Conservation (phyloP, 345 rosid genomes). For the Toxicodendron radicans region DNA sequence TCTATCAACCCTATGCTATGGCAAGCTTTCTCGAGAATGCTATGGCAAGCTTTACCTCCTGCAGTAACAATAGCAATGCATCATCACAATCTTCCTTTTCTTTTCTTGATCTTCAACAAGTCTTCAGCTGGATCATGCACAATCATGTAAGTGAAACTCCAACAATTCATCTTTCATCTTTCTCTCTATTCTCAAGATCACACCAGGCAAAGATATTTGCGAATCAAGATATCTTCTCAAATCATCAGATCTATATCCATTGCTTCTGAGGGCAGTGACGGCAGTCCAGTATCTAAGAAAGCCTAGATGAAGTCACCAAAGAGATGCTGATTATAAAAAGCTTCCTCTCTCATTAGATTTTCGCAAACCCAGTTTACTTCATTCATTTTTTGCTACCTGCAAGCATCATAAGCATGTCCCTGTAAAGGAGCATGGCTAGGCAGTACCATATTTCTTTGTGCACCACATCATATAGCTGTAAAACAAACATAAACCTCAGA, state of each 20-base stretch:
- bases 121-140: constrained; percentile 89
- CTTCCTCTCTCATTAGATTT: constrained; percentile 75
- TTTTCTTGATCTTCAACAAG: constrained; percentile 55
- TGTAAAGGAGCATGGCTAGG: constrained; percentile 84
- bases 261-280: constrained; percentile 63
- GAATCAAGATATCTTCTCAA: constrained; percentile 87
- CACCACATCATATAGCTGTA: constrained; percentile 75
- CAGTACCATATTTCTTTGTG: constrained; percentile 91
- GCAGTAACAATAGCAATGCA: neutral
- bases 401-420: constrained; percentile 95
- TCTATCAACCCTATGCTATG: neutral
- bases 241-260: constrained; percentile 70
- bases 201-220: constrained; percentile 88
- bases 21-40: neutral
- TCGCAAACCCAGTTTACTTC: constrained; percentile 72
- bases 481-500: neutral
- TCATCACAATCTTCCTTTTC: constrained; percentile 34
- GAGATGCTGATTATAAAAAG: constrained; percentile 84
- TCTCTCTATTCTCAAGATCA: constrained; percentile 76
- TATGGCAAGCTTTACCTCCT: neutral
- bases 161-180: constrained; percentile 79
- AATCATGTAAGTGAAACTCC: constrained; percentile 82
- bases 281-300: constrained; percentile 63
- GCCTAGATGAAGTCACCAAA: constrained; percentile 61
- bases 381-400: constrained; percentile 74